Base-by-base conservation (phyloP, 495 filamentous ascomycete species). In the Penicillium tannophilum region DNA sequence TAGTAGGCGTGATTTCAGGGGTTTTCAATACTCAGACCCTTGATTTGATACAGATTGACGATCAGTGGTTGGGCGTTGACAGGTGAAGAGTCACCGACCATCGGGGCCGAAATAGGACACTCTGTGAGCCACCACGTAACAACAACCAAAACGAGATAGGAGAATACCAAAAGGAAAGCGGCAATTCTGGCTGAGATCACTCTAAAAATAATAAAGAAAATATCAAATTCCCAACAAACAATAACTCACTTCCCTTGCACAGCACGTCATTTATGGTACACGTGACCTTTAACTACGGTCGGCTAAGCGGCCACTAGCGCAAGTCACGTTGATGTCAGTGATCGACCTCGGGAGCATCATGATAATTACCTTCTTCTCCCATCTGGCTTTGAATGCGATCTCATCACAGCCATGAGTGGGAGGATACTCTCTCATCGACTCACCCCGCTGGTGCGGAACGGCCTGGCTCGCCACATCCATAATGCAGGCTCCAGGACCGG, bases 371-470 rank as follows among this genome's bases (percentile, higher is more conserved):
- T 36, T 31, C 52, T 33, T 46, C 24, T 39, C 35, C 52, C 55
- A 60, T 60, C 57, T 36, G 63, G 63, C 62, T 57, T 65, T 73
- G 66, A 65, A 77, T 80, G 76, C 67, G 68, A 74, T 66, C 58
- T 51, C 46, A 63, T 66, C 61, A 64, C 58, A 72, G 67, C 68
- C 71, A 93, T 93, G 90, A 93, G 89, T 80, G 89, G 88, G 78
- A 88, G 89, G 81, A 85, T 93, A 52, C 80, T 91, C 78, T 85
- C 87, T 73, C 84, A 87, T 61, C 84, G 88, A 75, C 84, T 88
- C 57, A 80, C 84, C 72, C 85, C 87, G 74, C 75, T 85, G 55
- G 74, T 84, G 74, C 85, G 86, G 68, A 83, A 82, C 68, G 76
- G 79, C 65, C 76, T 84, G 63, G 77, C 86, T 61, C 89, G 89